Conservation (phyloP, 805 yeast genomes). For the Candida awuae region DNA sequence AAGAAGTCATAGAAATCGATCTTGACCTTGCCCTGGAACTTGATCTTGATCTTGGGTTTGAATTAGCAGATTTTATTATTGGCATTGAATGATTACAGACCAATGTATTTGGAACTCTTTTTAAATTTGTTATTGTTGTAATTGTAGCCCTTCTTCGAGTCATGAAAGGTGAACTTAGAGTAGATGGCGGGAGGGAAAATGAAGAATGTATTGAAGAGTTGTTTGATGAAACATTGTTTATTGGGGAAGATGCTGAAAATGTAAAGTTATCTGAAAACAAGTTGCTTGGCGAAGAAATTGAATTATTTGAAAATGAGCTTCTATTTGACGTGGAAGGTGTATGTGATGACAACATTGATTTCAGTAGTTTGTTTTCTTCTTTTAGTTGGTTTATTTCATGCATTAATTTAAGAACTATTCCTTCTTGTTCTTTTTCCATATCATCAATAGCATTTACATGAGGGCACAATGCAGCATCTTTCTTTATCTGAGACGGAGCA, state of each 20-base stretch:
- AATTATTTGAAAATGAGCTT: conserved; percentile 13
- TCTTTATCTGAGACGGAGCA: background rate
- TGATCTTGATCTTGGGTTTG: background rate
- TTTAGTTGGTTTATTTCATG: conserved; percentile 48
- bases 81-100: background rate
- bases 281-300: conserved; percentile 3
- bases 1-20: conserved; percentile 3
- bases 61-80: too few relatives aligned
- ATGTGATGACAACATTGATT: conserved; percentile 19
- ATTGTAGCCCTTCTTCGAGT: conserved; percentile 22
- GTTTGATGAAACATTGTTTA: conserved; percentile 13
- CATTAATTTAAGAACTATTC: conserved; percentile 59
- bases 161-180: background rate
- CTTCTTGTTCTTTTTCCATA: conserved; percentile 72
- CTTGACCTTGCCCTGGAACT: conserved; percentile 7
- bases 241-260: too few relatives aligned
- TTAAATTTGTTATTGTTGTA: conserved; percentile 18
- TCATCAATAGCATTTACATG: conserved; percentile 39
- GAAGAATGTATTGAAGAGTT: conserved; percentile 11
- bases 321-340: too few relatives aligned
- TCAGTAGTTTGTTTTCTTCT: conserved; percentile 42
- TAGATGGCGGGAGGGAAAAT: too few relatives aligned
- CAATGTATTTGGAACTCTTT: conserved; percentile 12
- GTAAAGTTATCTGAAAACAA: too few relatives aligned
- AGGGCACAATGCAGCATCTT: background rate